Base-by-base conservation (phyloP, 1,284 basidiomycete species). In the Heliocybe sulcata region DNA sequence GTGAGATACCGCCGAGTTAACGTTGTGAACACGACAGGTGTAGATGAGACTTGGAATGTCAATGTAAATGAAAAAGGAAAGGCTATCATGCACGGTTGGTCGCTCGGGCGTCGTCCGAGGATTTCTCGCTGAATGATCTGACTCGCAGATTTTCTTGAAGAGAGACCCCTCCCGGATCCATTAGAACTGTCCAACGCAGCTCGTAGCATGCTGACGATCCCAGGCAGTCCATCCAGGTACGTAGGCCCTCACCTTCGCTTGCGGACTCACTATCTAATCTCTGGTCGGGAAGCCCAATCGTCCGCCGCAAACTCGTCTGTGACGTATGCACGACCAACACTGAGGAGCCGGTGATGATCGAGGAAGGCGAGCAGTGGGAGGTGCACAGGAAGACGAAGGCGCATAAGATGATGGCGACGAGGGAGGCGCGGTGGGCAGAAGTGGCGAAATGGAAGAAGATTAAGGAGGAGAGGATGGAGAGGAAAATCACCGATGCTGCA, bases 321-420 rank as follows among this genome's bases (percentile, higher is more conserved):
- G 66, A 77, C 0, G 64, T 78, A 1, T 98, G 94, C 65, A 93
- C 92, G 0, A 61, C 65, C 3, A 76, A 92, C 56, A 64, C 74
- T 0, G 66, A 72, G 1, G 71, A 77, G 25, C 94, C 94, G 0
- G 76, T 91, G 54, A 86, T 94, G 77, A 76, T 97, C 12, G 82
- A 88, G 53, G 79, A 82, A 65, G 82, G 81, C 2, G 67, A 70
- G 12, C 79, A 86, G 58, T 90, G 89, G 84, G 75, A 78, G 0
- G 69, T 65, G 0, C 93, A 96, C 68, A 63, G 75, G 35, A 72
- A 71, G 42, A 85, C 83, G 23, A 82, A 81, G 51, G 55, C 69
- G 3, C 92, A 94, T 66, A 75, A 76, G 59, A 64, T 66, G 35
- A 58, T 60, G 14, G 56, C 58, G 12, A 22, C 50, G 23, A 29